Base-by-base conservation (phyloP, 441 rosid genomes). In the Cnidoscolus chayamansa region DNA sequence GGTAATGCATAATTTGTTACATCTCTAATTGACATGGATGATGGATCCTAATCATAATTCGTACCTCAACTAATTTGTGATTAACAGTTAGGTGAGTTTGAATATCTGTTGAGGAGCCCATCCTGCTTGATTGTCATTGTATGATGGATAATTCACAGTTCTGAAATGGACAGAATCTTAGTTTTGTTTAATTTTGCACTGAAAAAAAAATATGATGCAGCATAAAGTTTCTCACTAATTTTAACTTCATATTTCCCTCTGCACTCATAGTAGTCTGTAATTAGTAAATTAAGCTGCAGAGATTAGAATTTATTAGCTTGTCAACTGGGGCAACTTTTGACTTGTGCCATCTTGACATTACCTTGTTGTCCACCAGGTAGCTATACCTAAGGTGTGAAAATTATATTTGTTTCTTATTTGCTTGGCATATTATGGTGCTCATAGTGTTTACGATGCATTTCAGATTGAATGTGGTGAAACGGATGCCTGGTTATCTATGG, bases 401-500 rank as follows among this genome's bases (percentile, higher is more conserved):
- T 25, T n/a, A n/a, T 59, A 15, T 3, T 5, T 10, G 10, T 45
- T 31, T 25, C 13, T n/a, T 48, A 1, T 65, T 50, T 71, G 66
- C 63, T 73, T 63, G 59, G 64, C 60, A 51, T 66, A 43, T 64
- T 63, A 31, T 79, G 62, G 20, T 80, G 78, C 78, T 80, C 54
- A 82, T 62, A 19, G 71, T 72, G 57, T 63, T 71, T 73, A 35
- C 79, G 68, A 57, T 85, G 57, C 63, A 20, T 79, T 25, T 58
- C 92, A 95, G 99, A 87, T 93, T 78, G 98, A 95, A 78, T 91
- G 77, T 72, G 99, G 98, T 11, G 99, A 95, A 83, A 91, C 96
- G 54, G 99, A 95, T 88, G 97, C 98, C 60, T 93, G 98, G 98
- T 82, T 95, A 74, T 90, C 99, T 31, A 84, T 95, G 99, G 99